Percentiles rank a stretch among this genome's conserved stretches.
These are phyloP conservation scores for Mytilinidion resinicola DNA, from an alignment of 495 filamentous ascomycete genomes.

Conservation along the genomic window DNA sequence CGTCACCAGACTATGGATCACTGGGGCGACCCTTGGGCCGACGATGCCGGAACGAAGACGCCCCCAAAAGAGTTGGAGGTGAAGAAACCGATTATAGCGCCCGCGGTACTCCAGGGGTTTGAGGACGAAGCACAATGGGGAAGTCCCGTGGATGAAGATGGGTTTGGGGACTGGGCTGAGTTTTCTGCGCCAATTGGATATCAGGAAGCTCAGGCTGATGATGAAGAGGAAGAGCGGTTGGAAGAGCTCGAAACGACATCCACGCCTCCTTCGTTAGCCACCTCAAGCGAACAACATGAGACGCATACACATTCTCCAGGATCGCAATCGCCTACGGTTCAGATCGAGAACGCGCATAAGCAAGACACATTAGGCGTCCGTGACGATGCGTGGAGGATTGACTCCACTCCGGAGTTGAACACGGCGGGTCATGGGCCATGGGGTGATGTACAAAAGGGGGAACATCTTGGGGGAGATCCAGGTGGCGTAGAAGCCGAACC, in stretches of 20 bases:
- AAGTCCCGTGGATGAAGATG: conserved; percentile 10
- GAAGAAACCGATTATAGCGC: not conserved
- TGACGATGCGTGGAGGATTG: too few species aligned
- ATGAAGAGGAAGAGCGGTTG: conserved; percentile 1
- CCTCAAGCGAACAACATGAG: too few species aligned
- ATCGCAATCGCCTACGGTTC: too few species aligned
- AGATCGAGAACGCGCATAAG: too few species aligned
- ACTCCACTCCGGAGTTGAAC: too few species aligned
- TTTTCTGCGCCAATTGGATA: not conserved
- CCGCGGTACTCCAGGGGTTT: conserved; percentile 16
- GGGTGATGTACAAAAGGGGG: too few species aligned
- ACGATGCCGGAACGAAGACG: conserved; percentile 15
- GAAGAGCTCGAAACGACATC: not conserved
- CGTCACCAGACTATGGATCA: conserved; percentile 24
- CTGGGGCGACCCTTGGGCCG: conserved; percentile 31
- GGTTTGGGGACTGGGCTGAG: conserved; percentile 10
- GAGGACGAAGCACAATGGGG: conserved; percentile 29
- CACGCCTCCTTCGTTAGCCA: too few species aligned
- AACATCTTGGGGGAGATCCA: not conserved
- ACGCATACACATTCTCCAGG: too few species aligned
- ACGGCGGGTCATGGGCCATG: too few species aligned
- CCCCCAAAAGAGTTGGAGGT: conserved; percentile 6
- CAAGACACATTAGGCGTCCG: too few species aligned
- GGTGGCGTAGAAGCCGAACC: conserved; percentile 1
- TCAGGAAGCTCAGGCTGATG: not conserved